phyloP scores from a whole-genome alignment of 2,329 filamentous ascomycete species.

The Cryphonectria radicalis region DNA sequence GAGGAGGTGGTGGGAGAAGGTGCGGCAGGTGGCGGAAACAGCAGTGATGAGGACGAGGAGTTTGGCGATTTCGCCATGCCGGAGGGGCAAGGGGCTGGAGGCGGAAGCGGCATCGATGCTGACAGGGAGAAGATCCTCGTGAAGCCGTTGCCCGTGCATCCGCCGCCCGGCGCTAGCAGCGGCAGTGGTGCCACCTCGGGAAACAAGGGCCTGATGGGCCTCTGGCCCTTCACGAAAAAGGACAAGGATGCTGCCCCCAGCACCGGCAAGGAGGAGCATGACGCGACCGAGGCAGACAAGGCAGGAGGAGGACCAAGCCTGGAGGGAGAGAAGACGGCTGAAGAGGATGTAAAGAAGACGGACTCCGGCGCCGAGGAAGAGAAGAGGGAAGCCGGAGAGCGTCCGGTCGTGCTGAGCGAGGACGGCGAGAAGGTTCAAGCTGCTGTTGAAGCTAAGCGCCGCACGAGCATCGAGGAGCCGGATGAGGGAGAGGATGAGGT shows the following conservation, averaged over 20 bases:
- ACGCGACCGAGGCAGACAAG: constrained; percentile 38
- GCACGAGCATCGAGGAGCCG: constrained; percentile 64
- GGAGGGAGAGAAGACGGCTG: constrained; percentile 40
- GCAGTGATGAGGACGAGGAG: constrained; percentile 63
- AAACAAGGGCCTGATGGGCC: constrained; percentile 50
- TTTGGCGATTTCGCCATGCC: constrained; percentile 73
- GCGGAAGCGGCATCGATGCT: constrained; percentile 33
- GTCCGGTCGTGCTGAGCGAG: constrained; percentile 39
- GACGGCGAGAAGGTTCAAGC: constrained; percentile 49
- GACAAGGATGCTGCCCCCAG: constrained; percentile 31
- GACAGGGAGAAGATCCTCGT: constrained; percentile 51
- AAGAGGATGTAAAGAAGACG: constrained; percentile 33
- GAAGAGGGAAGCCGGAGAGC: constrained; percentile 32
- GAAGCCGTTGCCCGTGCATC: constrained; percentile 60
- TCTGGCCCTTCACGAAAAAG: constrained; percentile 61
- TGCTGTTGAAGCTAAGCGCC: constrained; percentile 56
- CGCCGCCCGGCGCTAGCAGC: constrained; percentile 43
- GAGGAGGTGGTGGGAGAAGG: constrained; percentile 46
- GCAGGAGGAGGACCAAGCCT: constrained; percentile 37
- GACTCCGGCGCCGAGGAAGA: constrained; percentile 35
- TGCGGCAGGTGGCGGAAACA: constrained; percentile 53
- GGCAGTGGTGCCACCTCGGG: constrained; percentile 35
- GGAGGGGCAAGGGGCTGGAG: constrained; percentile 46
- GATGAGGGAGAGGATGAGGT: constrained; percentile 56
- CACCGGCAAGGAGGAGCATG: constrained; percentile 39